These are phyloP conservation scores for Brasilioporus rufonigricans DNA, from an alignment of 768 basidiomycete species.

Conservation along the genomic window DNA sequence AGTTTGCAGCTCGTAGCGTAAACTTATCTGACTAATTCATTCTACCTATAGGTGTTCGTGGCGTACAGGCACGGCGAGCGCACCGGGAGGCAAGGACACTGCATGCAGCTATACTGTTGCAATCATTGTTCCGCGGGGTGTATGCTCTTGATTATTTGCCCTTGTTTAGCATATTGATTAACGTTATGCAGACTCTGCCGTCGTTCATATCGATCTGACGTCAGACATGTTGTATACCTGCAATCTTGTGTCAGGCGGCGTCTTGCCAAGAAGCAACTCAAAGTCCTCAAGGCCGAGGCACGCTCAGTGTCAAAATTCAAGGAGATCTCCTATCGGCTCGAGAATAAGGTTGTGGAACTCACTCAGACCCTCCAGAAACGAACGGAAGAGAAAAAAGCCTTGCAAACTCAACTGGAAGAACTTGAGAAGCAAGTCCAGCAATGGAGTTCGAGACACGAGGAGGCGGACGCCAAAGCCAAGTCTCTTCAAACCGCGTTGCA, in stretches of 20 bases:
- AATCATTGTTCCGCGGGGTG: constrained; percentile 87
- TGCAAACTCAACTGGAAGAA: constrained; percentile 70
- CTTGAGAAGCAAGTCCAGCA: constrained; percentile 84
- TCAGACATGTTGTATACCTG: constrained; percentile 73
- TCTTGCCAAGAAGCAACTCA: constrained; percentile 82
- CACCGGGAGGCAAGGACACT: constrained; percentile 55
- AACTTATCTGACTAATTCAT: constrained; percentile 6
- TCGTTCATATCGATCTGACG: constrained; percentile 53
- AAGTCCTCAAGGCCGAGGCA: constrained; percentile 82
- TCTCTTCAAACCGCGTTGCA: constrained; percentile 70
- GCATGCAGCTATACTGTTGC: constrained; percentile 69
- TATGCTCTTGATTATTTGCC: constrained; percentile 43
- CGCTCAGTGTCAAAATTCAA: constrained; percentile 98
- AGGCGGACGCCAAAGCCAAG: constrained; percentile 71
- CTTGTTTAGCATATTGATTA: constrained; percentile 2
- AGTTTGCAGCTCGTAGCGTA: constrained; percentile 34
- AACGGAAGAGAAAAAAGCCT: constrained; percentile 85
- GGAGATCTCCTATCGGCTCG: constrained; percentile 94
- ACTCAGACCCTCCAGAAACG: constrained; percentile 91
- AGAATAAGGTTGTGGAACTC: constrained; percentile 99
- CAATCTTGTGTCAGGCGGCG: constrained; percentile 93
- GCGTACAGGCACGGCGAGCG: constrained; percentile 60
- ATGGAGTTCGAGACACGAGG: constrained; percentile 87
- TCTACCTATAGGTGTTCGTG: constrained; percentile 60
- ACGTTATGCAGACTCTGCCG: constrained; percentile 48